Percentiles rank a stretch among this genome's conserved stretches.
phyloP scores from a whole-genome alignment of 2,329 filamentous ascomycete species.

The Talaromyces atroroseus region DNA sequence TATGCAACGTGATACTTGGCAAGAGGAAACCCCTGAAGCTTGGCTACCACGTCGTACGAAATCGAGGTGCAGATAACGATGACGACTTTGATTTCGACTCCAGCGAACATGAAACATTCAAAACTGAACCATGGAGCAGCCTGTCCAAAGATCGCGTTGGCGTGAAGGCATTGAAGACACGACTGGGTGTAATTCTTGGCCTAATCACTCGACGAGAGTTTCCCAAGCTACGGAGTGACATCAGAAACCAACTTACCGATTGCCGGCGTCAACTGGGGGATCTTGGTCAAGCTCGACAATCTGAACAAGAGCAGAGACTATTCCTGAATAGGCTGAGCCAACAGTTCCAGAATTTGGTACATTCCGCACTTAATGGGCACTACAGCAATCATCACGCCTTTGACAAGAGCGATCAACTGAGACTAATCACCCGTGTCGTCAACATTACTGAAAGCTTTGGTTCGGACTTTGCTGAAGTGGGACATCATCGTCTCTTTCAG shows the following conservation, averaged over 20 bases:
- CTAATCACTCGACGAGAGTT: slow-evolving; percentile 43
- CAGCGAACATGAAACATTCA: slow-evolving; percentile 34
- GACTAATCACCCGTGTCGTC: slow-evolving; percentile 30
- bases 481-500: slow-evolving; percentile 18
- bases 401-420: slow-evolving; percentile 24
- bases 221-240: slow-evolving; percentile 39
- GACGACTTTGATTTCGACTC: slow-evolving; percentile 57
- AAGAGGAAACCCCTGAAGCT: slow-evolving; percentile 94
- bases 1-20: slow-evolving; percentile 90
- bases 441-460: slow-evolving; percentile 22
- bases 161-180: slow-evolving; percentile 34
- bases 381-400: slow-evolving; percentile 35
- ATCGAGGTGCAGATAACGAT: slow-evolving; percentile 92
- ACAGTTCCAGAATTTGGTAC: slow-evolving; percentile 5
- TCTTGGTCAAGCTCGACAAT: slow-evolving; percentile 32
- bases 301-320: slow-evolving; percentile 18
- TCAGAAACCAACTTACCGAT: slow-evolving; percentile 26
- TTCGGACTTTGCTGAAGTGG: slow-evolving; percentile 17
- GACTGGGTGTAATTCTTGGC: slow-evolving; percentile 39
- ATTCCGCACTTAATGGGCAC: slow-evolving; percentile 20
- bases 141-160: slow-evolving; percentile 37
- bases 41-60: slow-evolving; percentile 95
- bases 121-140: slow-evolving; percentile 30
- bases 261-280: slow-evolving; percentile 22
- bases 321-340: not conserved